A percentile compares a stretch with the other conserved stretches of the same genome.
phyloP scores from a whole-genome alignment of 1,284 basidiomycete genomes.

The Pascua sp. region DNA sequence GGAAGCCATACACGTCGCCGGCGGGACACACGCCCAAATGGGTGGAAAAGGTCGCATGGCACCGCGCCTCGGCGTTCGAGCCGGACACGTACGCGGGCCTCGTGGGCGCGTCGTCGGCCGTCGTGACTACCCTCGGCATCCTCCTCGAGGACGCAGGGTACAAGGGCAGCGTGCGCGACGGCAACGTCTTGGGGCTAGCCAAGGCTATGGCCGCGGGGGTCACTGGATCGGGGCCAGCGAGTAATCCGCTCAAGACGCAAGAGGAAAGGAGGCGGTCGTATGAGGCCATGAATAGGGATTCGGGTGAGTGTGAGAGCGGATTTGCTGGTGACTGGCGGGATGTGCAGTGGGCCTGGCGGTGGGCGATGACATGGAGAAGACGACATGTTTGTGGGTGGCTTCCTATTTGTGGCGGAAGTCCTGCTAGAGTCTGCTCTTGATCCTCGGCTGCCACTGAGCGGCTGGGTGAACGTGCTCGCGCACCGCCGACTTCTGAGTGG shows the following conservation, averaged over 20 bases:
- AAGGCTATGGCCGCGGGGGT: slow-evolving; percentile 50
- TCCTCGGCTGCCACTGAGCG: no score
- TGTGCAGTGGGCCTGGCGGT: no score
- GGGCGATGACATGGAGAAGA: no score
- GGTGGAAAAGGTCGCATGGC: slow-evolving; percentile 74
- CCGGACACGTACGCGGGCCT: slow-evolving; percentile 70
- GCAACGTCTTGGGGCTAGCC: slow-evolving; percentile 59
- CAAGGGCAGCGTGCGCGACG: slow-evolving; percentile 65
- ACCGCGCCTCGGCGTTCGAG: slow-evolving; percentile 69
- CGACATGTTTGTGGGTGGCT: slow-evolving; percentile 4
- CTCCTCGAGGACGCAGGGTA: slow-evolving; percentile 79
- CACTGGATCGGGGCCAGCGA: slow-evolving; percentile 37
- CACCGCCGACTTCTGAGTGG: no score
- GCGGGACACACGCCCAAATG: slow-evolving; percentile 87
- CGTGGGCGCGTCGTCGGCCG: slow-evolving; percentile 63
- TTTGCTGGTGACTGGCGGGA: no score
- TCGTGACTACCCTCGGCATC: slow-evolving; percentile 93
- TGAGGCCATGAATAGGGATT: slow-evolving; percentile 79
- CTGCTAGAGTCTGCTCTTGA: no score
- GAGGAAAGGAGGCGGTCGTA: slow-evolving; percentile 56
- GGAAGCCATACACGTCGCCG: slow-evolving; percentile 75
- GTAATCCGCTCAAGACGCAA: slow-evolving; percentile 63
- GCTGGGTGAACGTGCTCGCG: no score
- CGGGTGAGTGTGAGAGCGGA: slow-evolving; percentile 59
- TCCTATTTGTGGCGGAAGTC: background rate